Evolutionary conservation across 192 early-diverging fungal genomes (phyloP), one percentile per base, ranked within the genome.

Genomic region (Chytriomyces confervae): DNA sequence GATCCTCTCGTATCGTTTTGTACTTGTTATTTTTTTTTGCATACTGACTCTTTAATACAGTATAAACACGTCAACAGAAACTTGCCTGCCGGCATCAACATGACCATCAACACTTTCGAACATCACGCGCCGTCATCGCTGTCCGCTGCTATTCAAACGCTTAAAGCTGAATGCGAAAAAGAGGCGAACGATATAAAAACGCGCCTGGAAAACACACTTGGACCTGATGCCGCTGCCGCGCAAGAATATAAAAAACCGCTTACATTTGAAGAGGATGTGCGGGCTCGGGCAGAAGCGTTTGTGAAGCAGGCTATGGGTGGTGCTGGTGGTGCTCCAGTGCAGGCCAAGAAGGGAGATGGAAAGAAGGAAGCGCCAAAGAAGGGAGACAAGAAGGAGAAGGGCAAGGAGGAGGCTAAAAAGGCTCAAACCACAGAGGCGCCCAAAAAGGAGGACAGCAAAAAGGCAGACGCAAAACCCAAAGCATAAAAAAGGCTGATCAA

Each of bases 61-160:
- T 51, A 60, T 23, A 88, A 86, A 23, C 97, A 97, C 81, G 81
- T 98, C 67, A 87, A 86, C 57, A 82, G 89, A 71, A 93, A 94
- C 84, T 85, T 94, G n/a, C 94, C 96, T 0, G 84, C 91, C 6
- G 95, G 97, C 46, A 84, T 98, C 46, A 92, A 95, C 50, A 88
- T 98, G 89, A 88, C 87, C 51, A 90, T 94, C 53, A 91, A 93
- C 13, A 74, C 72, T 13, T 74, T 62, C 62, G 27, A 27, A n/a
- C 72, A n/a, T 23, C 44, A 20, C 3, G 24, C 20, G n/a, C 36
- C 53, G 29, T 23, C 7, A 4, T 36, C 65, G 13, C 65, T 77
- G 11, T 9, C 9, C 2, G 9, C 24, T 11, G 13, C 18, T 18
- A 77, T 74, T 20, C 7, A 23, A 29, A 7, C 29, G 13, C 66